Conservation (phyloP, 106 monocot genomes). For the Dioscorea zingiberensis region DNA sequence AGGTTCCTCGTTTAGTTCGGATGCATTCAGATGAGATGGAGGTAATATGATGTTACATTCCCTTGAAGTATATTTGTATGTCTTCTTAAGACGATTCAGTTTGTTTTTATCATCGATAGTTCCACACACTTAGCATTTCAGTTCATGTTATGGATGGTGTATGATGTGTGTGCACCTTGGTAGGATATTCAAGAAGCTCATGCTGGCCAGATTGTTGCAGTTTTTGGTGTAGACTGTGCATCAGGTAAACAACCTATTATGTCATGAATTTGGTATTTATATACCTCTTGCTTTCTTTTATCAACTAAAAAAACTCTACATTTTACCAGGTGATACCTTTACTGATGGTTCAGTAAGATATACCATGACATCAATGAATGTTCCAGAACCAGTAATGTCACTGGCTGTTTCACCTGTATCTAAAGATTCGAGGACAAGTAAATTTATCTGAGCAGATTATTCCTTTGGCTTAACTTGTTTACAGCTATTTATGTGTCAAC, state of each 20-base stretch:
- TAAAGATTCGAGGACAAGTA: constrained; percentile 97
- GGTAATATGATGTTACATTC: constrained; percentile 27
- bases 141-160: too few relatives aligned
- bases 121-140: too few relatives aligned
- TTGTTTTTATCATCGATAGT: too few relatives aligned
- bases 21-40: constrained; percentile 99
- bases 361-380: constrained; percentile 99
- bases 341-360: constrained; percentile 95
- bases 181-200: constrained; percentile 99
- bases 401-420: constrained; percentile 93
- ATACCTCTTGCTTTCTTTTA: not conserved
- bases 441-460: constrained; percentile 2
- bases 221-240: constrained; percentile 99
- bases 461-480: not conserved
- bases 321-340: constrained; percentile 84
- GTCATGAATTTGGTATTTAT: not conserved
- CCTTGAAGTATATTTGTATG: too few relatives aligned
- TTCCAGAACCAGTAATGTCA: constrained; percentile 99
- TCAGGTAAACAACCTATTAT: constrained; percentile 41
- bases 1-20: constrained; percentile 95
- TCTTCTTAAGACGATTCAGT: too few relatives aligned
- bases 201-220: constrained; percentile 99
- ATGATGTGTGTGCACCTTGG: not conserved
- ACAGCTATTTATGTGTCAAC: not conserved
- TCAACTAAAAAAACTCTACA: not conserved